These are phyloP conservation scores for Schizonepeta tenuifolia DNA, from an alignment of 257 asterid genomes.

Conservation along the genomic window DNA sequence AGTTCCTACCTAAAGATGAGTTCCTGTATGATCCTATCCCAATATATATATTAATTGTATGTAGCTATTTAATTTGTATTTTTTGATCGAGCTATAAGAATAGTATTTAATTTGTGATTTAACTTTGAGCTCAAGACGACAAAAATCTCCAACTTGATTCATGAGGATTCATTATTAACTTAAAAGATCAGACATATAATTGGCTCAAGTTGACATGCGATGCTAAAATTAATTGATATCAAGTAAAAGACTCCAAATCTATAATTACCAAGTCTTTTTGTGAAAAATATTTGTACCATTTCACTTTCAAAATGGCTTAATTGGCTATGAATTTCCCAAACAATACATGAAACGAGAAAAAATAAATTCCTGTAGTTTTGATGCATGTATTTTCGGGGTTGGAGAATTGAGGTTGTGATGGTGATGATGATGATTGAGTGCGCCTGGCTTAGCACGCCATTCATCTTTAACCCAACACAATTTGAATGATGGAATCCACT, in stretches of 20 bases:
- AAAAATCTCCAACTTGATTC: not conserved
- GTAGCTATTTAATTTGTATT: too few species aligned
- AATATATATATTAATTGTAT: too few species aligned
- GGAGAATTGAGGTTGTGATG: slow-evolving; percentile 41
- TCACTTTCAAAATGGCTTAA: not conserved
- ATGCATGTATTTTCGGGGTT: not conserved
- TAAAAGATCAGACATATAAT: too few species aligned
- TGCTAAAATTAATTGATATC: not conserved
- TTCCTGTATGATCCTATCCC: too few species aligned
- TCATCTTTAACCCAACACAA: slow-evolving; percentile 40
- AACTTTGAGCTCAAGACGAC: not conserved
- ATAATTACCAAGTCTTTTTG: not conserved
- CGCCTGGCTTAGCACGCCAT: slow-evolving; percentile 54
- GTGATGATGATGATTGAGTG: slow-evolving; percentile 62
- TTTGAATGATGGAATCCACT: slow-evolving; percentile 49
- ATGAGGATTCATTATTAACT: not conserved
- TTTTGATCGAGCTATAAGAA: too few species aligned
- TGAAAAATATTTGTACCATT: too few species aligned
- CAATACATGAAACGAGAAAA: not conserved
- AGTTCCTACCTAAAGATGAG: too few species aligned
- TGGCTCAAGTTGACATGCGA: not conserved
- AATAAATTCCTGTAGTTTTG: not conserved
- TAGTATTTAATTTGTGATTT: too few species aligned
- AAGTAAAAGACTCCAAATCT: too few species aligned
- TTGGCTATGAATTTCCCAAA: not conserved